Evolutionary conservation across 352 stramenopile species (phyloP), one percentile per base, ranked within the genome.

Genomic region (Pythium angustatum): DNA sequence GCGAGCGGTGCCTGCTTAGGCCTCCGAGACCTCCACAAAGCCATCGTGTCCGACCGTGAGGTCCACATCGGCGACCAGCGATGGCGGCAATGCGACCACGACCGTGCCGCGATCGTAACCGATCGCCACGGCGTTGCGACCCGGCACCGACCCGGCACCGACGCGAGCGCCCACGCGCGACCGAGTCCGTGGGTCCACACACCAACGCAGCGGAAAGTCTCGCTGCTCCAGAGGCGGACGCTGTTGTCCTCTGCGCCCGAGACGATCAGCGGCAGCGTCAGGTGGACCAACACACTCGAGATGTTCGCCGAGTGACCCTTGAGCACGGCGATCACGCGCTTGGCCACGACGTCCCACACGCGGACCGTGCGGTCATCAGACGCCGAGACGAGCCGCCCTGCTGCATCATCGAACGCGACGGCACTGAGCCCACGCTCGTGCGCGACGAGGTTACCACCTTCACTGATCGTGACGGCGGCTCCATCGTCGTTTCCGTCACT

Each of bases 261-360:
- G 21, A 96, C 69, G 66, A 99, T 94, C 24, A 67, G 26, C 38
- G 50, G 51, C 48, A 60, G 34, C 27, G 36, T 93, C 38, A 93
- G 91, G 77, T 98, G 93, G 75, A 98, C 98, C 49, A 92, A 73
- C 21, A 98, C 94, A 7, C 82, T 75, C 44, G 88, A 94, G 17
- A 99, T 79, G 78, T 98, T 99, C 69, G 97, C 85, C 40, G 40
- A 87, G 77, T 99, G 96, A 57, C 93, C 96, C 45, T 97, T 88
- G 12, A 99, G 79, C 26, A 85, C 94, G 6, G 58, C 58, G 24
- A 98, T 85, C 63, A 93, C 96, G 10, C 71, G 88, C 69, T 97
- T 96, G 10, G 92, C 98, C 82, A 96, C 66, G 74, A 98, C 97
- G 79, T 98, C 93, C 91, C 93, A 98, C 69, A 98, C 96, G 48